Percentiles rank a stretch among this genome's conserved stretches.
phyloP scores from a whole-genome alignment of 2,329 filamentous ascomycete species.

The Conoideocrella luteorostrata region DNA sequence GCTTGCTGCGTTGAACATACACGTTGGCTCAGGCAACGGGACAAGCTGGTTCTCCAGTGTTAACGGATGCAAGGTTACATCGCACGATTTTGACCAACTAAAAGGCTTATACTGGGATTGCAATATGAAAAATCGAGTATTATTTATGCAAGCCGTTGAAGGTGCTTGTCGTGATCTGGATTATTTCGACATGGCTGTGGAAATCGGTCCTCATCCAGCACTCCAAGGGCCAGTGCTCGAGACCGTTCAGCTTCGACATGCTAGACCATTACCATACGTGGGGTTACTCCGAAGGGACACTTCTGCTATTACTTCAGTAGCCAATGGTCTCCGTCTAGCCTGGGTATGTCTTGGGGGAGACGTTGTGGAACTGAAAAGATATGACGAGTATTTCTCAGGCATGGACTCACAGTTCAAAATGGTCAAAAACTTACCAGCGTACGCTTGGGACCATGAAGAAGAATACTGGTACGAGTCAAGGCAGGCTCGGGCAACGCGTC shows the following conservation, averaged over 20 bases:
- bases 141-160: conserved; percentile 15
- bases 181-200: conserved; percentile 16
- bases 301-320: not conserved
- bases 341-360: not conserved
- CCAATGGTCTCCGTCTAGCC: not conserved
- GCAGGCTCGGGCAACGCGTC: conserved; percentile 16
- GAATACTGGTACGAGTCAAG: conserved; percentile 17
- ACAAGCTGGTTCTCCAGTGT: too few relatives aligned
- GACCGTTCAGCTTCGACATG: conserved; percentile 11
- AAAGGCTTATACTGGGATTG: conserved; percentile 9
- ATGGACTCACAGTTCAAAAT: not conserved
- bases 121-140: conserved; percentile 14
- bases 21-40: not conserved
- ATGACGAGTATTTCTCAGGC: not conserved
- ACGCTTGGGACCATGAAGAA: conserved; percentile 12
- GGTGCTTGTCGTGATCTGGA: conserved; percentile 1
- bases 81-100: not conserved
- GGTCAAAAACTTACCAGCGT: conserved; percentile 11
- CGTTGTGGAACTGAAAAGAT: conserved; percentile 2
- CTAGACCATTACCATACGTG: too few relatives aligned
- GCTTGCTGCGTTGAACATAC: not conserved
- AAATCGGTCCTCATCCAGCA: conserved; percentile 32
- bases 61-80: too few relatives aligned
- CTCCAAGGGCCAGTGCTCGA: conserved; percentile 33
- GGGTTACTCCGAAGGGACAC: not conserved